Evolutionary conservation across 805 yeast genomes (phyloP).

Genomic region (Cephaloascus albidus): DNA sequence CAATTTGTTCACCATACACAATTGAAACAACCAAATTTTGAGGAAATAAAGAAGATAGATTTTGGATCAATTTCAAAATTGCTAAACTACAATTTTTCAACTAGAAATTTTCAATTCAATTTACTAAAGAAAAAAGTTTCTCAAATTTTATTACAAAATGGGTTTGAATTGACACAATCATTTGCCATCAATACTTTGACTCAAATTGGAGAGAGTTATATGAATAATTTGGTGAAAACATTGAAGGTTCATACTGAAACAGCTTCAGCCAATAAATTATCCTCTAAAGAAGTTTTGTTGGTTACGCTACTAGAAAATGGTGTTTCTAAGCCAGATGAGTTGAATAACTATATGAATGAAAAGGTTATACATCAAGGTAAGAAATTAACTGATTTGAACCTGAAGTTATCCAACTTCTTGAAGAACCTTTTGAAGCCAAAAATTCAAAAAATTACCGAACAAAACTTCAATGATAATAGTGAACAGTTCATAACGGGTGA

Average conservation of each 20-base stretch:
- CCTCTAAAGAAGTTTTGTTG: conserved; percentile 39
- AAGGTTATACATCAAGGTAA: conserved; percentile 58
- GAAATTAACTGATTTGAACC: conserved; percentile 60
- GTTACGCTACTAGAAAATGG: conserved; percentile 80
- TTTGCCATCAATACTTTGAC: conserved; percentile 72
- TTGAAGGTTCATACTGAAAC: conserved; percentile 67
- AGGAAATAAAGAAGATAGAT: conserved; percentile 55
- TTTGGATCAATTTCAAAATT: conserved; percentile 78
- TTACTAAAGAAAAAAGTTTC: conserved; percentile 63
- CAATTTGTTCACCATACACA: conserved; percentile 68
- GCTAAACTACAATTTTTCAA: conserved; percentile 53
- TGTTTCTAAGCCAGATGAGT: conserved; percentile 64
- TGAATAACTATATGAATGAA: conserved; percentile 68
- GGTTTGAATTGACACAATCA: conserved; percentile 79
- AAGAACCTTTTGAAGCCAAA: conserved; percentile 80
- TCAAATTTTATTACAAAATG: conserved; percentile 82
- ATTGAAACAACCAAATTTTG: conserved; percentile 59
- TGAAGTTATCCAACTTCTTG: conserved; percentile 59
- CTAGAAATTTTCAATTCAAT: conserved; percentile 51
- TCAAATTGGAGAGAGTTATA: conserved; percentile 73
- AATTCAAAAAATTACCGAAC: conserved; percentile 62
- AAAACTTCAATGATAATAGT: conserved; percentile 78
- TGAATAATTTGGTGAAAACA: conserved; percentile 65
- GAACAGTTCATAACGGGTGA: conserved; percentile 95
- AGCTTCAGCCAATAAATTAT: conserved; percentile 32